Evolutionary conservation across 2,329 filamentous ascomycete species (phyloP).

Genomic region (Verticillium dahliae): DNA sequence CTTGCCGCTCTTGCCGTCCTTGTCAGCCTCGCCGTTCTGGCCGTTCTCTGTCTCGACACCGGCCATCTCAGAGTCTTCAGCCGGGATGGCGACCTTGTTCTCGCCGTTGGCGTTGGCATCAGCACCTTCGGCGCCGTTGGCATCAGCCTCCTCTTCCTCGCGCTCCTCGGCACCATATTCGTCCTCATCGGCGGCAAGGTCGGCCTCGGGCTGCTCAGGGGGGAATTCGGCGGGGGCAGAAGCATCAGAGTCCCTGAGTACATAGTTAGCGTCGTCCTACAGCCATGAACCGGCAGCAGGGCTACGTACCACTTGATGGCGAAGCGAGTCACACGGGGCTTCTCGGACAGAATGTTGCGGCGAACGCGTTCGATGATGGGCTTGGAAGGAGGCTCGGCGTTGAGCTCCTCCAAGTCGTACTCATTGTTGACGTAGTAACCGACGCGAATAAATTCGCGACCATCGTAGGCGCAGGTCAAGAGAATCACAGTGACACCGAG

Average conservation of each 20-base stretch:
- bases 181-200: conserved; percentile 76
- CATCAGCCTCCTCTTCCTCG: conserved; percentile 61
- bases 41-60: conserved; percentile 50
- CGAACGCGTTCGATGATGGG: conserved; percentile 87
- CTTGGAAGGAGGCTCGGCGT: conserved; percentile 83
- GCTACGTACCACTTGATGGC: conserved; percentile 88
- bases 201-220: conserved; percentile 94
- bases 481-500: conserved; percentile 96
- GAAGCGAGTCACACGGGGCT: conserved; percentile 94
- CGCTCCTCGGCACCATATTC: conserved; percentile 88
- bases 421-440: conserved; percentile 99
- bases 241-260: conserved; percentile 85
- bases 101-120: conserved; percentile 43
- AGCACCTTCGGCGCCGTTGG: conserved; percentile 43
- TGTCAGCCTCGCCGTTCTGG: conserved; percentile 14
- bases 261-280: not conserved
- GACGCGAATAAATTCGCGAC: conserved; percentile 92
- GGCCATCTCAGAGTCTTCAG: conserved; percentile 70
- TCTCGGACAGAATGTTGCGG: conserved; percentile 90
- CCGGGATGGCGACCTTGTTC: conserved; percentile 26
- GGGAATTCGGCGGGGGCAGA: conserved; percentile 94
- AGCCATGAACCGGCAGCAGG: not conserved
- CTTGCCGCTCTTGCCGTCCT: conserved; percentile 20
- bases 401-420: conserved; percentile 87
- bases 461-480: conserved; percentile 92